A percentile compares a stretch with the other conserved stretches of the same genome.
Conservation (phyloP, 78 protist genomes). For the Guillardia theta region DNA sequence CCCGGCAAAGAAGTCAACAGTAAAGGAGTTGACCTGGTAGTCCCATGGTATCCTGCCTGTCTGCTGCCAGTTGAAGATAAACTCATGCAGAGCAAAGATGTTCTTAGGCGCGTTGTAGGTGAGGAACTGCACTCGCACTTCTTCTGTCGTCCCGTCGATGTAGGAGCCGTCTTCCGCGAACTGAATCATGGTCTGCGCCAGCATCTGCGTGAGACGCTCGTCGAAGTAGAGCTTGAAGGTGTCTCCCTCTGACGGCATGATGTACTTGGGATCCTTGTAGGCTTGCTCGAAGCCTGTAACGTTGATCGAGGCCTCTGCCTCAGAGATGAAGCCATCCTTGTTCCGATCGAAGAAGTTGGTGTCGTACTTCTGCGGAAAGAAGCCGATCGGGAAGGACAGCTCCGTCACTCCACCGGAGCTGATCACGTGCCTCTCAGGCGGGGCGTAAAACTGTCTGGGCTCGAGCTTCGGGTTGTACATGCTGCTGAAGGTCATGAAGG, state of each 20-base stretch:
- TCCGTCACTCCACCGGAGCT: not conserved
- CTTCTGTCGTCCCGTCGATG: not conserved
- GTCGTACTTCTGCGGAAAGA: not conserved
- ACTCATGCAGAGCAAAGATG: not conserved
- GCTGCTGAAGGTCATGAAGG: not conserved
- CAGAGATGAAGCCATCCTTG: not conserved
- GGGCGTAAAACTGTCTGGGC: not conserved
- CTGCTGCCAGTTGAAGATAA: not conserved
- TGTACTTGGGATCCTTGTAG: too few species aligned
- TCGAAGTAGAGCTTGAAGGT: not conserved
- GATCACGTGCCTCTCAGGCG: not conserved
- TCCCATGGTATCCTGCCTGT: not conserved
- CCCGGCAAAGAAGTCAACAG: not conserved
- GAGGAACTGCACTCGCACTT: not conserved
- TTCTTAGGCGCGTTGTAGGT: not conserved
- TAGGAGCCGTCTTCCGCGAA: not conserved
- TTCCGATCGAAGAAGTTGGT: too few species aligned
- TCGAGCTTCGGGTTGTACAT: not conserved
- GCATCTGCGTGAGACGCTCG: not conserved
- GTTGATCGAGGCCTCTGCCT: too few species aligned
- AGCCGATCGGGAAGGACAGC: not conserved
- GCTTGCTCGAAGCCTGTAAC: too few species aligned
- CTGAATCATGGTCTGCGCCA: not conserved
- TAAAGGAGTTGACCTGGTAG: not conserved
- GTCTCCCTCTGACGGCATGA: not conserved